These are phyloP conservation scores for Eutrema japonicum DNA, from an alignment of 345 rosid genomes.

Conservation along the genomic window DNA sequence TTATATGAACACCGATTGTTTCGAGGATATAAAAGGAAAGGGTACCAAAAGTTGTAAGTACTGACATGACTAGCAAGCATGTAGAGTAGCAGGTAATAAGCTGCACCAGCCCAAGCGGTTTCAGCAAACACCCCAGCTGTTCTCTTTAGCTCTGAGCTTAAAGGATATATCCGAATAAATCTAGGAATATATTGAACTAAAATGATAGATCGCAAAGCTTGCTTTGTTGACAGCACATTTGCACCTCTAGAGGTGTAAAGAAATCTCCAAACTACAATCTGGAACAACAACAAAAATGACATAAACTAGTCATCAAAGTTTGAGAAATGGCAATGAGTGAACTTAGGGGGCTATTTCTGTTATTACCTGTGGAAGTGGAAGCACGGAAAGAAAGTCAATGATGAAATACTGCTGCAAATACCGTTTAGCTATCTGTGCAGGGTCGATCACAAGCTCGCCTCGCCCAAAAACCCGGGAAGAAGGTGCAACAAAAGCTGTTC, in stretches of 20 bases:
- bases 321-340: slow-evolving; percentile 8
- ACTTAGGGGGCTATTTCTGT: background rate
- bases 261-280: slow-evolving; percentile 91
- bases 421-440: slow-evolving; percentile 86
- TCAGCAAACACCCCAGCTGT: slow-evolving; percentile 96
- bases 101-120: slow-evolving; percentile 99
- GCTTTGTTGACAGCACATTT: slow-evolving; percentile 75
- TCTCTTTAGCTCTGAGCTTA: slow-evolving; percentile 88
- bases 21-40: background rate
- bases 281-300: slow-evolving; percentile 28
- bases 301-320: slow-evolving; percentile 24
- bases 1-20: background rate
- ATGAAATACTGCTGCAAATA: slow-evolving; percentile 77
- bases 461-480: slow-evolving; percentile 97
- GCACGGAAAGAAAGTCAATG: slow-evolving; percentile 80
- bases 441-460: slow-evolving; percentile 94
- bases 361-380: slow-evolving; percentile 93
- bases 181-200: slow-evolving; percentile 80
- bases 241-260: slow-evolving; percentile 72
- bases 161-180: slow-evolving; percentile 66
- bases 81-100: slow-evolving; percentile 83
- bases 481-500: slow-evolving; percentile 95
- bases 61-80: slow-evolving; percentile 99
- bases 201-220: slow-evolving; percentile 67
- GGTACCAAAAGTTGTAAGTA: slow-evolving; percentile 17